Evolutionary conservation across 1,284 basidiomycete species (phyloP), one percentile per base, ranked within the genome.

Genomic region (Farysia itapuensis): DNA sequence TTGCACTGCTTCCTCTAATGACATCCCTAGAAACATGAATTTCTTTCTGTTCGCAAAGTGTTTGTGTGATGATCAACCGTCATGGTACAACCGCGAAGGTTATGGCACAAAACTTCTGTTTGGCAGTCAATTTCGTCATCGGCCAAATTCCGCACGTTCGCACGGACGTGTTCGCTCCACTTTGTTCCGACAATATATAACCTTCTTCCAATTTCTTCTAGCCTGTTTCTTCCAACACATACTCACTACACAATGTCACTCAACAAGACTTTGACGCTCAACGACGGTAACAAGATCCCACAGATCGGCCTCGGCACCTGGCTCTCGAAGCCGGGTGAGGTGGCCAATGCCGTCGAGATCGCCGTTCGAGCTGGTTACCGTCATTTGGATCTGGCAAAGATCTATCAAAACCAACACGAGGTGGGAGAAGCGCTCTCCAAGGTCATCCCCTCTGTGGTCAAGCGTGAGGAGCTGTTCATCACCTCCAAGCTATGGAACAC

Each of bases 281-380:
- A 71, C 64, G 70, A 72, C 64, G 72, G 72, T 35, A 67, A 71
- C 59, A 58, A 58, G 41, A 74, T 75, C 49, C 72, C 72, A 11
- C 64, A 64, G 43, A 63, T 75, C 67, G 89, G 89, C 34, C 82
- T 90, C 31, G 89, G 89, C 8, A 90, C 89, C 21, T 91, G 88
- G 89, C 81, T 85, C 40, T 86, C 86, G 19, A 80, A 84, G 71
- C 85, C 86, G 14, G 81, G 85, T 20, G 86, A 90, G 75, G 89
- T 90, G 44, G 85, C 86, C 78, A 81, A 82, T 38, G 86, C 88
- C 43, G 66, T 75, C 35, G 57, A 58, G 39, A 29, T 52, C 35
- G 70, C 73, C 18, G 45, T 72, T 29, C 65, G 67, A 40, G 31
- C 35, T 9, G 73, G 73, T 22, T 75, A 75, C 56, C 57, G 72